Percentiles rank a stretch among this genome's conserved stretches.
Conservation (phyloP, 345 rosid species). For the Gossypium stocksii region DNA sequence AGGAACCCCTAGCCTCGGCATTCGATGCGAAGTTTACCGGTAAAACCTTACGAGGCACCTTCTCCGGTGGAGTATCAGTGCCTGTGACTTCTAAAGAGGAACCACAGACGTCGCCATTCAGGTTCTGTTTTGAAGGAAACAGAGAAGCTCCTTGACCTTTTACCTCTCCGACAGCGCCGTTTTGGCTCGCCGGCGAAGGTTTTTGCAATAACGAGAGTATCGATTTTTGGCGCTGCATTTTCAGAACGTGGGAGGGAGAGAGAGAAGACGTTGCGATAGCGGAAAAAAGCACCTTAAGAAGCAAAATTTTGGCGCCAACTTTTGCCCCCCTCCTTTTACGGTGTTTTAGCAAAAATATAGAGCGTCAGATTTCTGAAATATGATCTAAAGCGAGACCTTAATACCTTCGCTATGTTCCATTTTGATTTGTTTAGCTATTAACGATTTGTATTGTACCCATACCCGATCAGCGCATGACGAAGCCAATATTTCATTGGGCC, state of each 20-base stretch:
- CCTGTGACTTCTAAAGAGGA: slow-evolving; percentile 50
- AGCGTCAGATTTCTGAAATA: slow-evolving; percentile 2
- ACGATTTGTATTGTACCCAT: too few relatives aligned
- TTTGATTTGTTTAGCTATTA: too few relatives aligned
- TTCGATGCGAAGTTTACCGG: slow-evolving; percentile 31
- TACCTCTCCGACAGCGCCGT: slow-evolving; percentile 16
- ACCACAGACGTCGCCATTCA: slow-evolving; percentile 18
- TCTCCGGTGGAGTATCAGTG: slow-evolving; percentile 90
- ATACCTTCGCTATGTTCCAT: too few relatives aligned
- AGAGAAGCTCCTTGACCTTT: slow-evolving; percentile 20
- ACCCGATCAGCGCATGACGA: too few relatives aligned
- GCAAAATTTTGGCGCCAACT: slow-evolving; percentile 43
- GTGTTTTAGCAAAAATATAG: neutral
- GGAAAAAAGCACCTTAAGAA: slow-evolving; percentile 2
- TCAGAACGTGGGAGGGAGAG: slow-evolving; percentile 2
- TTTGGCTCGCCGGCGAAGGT: slow-evolving; percentile 42
- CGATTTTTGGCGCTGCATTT: slow-evolving; percentile 82
- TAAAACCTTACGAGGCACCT: slow-evolving; percentile 66
- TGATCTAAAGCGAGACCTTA: neutral
- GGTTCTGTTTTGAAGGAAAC: slow-evolving; percentile 21
- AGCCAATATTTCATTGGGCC: too few relatives aligned
- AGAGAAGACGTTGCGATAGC: slow-evolving; percentile 2
- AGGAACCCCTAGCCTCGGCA: slow-evolving; percentile 32
- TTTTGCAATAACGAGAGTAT: slow-evolving; percentile 68
- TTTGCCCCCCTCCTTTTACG: neutral